These are phyloP conservation scores for Cucumis hystrix DNA, from an alignment of 306 rosid species.

Conservation along the genomic window DNA sequence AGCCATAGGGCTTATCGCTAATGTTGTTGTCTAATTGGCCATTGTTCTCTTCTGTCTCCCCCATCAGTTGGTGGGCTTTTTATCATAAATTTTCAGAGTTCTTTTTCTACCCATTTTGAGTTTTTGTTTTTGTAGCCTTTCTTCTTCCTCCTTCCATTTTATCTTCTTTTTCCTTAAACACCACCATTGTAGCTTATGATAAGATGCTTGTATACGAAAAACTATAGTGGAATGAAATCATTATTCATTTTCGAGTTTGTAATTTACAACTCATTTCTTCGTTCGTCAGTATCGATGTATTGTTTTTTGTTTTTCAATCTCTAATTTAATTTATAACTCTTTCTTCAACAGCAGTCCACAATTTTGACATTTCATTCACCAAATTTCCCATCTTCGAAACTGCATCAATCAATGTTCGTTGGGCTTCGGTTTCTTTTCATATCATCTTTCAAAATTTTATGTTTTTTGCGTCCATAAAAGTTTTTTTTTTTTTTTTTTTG, in stretches of 20 bases:
- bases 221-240: constrained; percentile 27
- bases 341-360: neutral
- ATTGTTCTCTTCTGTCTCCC: neutral
- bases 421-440: neutral
- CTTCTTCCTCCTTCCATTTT: constrained; percentile 14
- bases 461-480: neutral
- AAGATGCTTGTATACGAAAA: constrained; percentile 48
- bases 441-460: neutral
- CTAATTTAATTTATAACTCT: neutral
- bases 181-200: constrained; percentile 30
- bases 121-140: neutral
- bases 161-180: constrained; percentile 7
- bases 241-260: constrained; percentile 7
- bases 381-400: neutral
- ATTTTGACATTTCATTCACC: neutral
- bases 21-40: constrained; percentile 10
- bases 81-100: neutral
- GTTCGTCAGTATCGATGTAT: neutral
- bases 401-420: neutral
- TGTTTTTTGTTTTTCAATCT: neutral
- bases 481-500: neutral
- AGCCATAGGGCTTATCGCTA: constrained; percentile 16
- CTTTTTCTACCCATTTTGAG: neutral
- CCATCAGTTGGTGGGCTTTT: neutral
- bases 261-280: neutral